Evolutionary conservation across 2,329 filamentous ascomycete species (phyloP), one percentile per base, ranked within the genome.

Genomic region (Catunica adiposa): DNA sequence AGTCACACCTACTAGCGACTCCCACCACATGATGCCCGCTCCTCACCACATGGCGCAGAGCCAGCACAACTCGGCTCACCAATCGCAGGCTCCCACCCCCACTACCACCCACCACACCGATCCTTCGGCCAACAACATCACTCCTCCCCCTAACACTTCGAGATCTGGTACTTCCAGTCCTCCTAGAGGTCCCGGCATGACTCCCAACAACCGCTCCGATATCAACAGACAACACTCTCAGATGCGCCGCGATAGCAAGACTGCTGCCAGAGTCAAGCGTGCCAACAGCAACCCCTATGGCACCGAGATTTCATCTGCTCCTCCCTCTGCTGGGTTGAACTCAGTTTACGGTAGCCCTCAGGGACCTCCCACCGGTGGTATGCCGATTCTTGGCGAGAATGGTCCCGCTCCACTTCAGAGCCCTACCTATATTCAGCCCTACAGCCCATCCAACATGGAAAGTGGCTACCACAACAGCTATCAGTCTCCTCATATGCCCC

Each of bases 211-310:
- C 64, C 74, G 79, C 60, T 5, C 29, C 29, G 78, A 80, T 62
- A 64, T 82, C 44, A 82, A 79, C 67, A 72, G 78, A 58, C 78
- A 82, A 62, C 72, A 74, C 59, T 78, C 82, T 61, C 76, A 75
- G 61, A 75, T 71, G 47, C 74, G 80, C 57, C 71, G 79, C 61
- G 76, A 79, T 61, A 74, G 75, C 5, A 82, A 82, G 63, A 65
- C 75, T 15, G 69, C 72, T 2, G 65, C 67, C 7, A 73, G 78
- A 58, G 69, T 74, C 51, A 72, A 74, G 60, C 73, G 78, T 54
- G 70, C 71, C 31, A 73, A 71, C 63, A 77, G 73, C 66, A 60
- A 64, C 61, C 59, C 75, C 62, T 61, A 72, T 67, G 64, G 73
- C 70, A 61, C 67, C 66, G 63, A 70, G 62, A 58, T 65, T 67